Conservation (phyloP, 306 rosid species). For the Amphicarpaea edgeworthii region DNA sequence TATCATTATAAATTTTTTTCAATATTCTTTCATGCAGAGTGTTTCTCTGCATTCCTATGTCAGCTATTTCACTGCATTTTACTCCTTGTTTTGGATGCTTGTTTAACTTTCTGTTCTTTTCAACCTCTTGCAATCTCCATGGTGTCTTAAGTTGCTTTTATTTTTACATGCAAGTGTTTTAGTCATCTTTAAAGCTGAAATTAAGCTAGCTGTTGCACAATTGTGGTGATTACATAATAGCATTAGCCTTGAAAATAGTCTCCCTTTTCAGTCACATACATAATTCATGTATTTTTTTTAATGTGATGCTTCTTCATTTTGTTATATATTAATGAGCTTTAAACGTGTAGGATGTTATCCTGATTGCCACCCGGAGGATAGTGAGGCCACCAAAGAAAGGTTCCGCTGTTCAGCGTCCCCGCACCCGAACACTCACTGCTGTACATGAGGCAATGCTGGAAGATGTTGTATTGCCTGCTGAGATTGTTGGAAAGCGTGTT, state of each 20-base stretch:
- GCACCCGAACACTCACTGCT: conserved; percentile 84
- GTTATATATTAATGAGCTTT: background rate
- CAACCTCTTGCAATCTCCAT: background rate
- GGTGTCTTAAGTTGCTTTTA: background rate
- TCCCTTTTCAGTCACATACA: background rate
- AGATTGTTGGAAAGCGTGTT: conserved; percentile 88
- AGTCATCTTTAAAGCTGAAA: background rate
- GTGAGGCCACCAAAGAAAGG: conserved; percentile 93
- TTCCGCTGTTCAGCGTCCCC: conserved; percentile 86
- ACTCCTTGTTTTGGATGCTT: too few relatives aligned
- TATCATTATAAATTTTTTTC: background rate
- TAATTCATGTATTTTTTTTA: background rate
- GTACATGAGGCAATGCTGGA: conserved; percentile 92
- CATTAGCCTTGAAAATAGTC: background rate
- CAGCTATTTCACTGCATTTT: too few relatives aligned
- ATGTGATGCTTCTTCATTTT: background rate
- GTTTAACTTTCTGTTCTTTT: background rate
- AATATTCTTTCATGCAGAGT: background rate
- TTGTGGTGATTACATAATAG: background rate
- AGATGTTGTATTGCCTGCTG: conserved; percentile 90
- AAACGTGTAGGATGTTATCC: conserved; percentile 66
- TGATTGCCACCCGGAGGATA: conserved; percentile 84
- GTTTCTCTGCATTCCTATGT: too few relatives aligned
- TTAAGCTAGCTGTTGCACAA: background rate
- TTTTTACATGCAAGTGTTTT: background rate